phyloP scores from a whole-genome alignment of 148 eudicot species.

The Chenopodium berlandieri region DNA sequence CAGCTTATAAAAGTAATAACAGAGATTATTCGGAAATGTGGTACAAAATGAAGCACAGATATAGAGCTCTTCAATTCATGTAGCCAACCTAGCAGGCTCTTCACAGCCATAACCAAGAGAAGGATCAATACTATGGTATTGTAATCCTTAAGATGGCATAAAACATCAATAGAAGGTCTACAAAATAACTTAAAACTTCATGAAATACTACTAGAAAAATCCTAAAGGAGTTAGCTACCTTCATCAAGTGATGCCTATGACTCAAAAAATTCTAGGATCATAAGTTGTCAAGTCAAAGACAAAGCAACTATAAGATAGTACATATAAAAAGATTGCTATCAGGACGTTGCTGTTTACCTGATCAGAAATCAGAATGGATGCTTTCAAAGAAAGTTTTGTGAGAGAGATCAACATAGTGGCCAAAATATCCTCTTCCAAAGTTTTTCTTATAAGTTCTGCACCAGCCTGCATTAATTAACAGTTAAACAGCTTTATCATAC shows the following conservation, averaged over 20 bases:
- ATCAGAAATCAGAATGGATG: constrained; percentile 44
- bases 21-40: not conserved
- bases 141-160: not conserved
- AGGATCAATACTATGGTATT: not conserved
- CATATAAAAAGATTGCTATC: constrained; percentile 11
- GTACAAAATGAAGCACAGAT: not conserved
- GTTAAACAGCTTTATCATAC: constrained; percentile 4
- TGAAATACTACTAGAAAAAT: not conserved
- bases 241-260: not conserved
- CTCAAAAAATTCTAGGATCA: too few species aligned
- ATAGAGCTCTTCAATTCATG: not conserved
- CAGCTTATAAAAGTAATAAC: too few species aligned
- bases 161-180: not conserved
- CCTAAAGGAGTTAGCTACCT: not conserved
- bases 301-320: constrained; percentile 2
- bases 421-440: constrained; percentile 55
- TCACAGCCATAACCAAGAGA: not conserved
- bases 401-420: constrained; percentile 67
- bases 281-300: too few species aligned
- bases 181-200: not conserved
- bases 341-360: constrained; percentile 47
- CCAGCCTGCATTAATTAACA: constrained; percentile 57
- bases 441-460: constrained; percentile 53
- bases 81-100: not conserved
- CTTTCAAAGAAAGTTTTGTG: constrained; percentile 61